phyloP scores from a whole-genome alignment of 495 filamentous ascomycete genomes.

The Xylaria venustula region DNA sequence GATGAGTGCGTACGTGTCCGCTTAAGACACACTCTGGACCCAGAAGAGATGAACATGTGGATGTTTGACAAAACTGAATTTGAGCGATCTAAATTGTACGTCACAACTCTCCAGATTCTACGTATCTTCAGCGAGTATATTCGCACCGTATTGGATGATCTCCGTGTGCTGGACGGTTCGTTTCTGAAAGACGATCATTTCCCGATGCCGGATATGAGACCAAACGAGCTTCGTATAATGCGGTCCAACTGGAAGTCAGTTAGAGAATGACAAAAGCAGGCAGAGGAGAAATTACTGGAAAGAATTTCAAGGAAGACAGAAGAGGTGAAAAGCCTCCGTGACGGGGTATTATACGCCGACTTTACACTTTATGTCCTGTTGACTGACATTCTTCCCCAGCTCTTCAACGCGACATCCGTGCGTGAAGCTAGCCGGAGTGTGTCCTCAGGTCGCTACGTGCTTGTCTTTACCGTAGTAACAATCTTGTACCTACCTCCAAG shows the following conservation, averaged over 20 bases:
- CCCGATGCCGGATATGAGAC: neutral
- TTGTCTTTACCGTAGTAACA: neutral
- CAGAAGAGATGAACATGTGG: neutral
- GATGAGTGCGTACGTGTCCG: neutral
- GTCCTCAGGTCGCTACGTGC: neutral
- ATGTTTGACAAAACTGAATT: neutral
- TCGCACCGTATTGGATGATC: neutral
- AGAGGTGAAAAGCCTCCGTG: neutral
- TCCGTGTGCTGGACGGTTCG: neutral
- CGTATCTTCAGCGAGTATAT: neutral
- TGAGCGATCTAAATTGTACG: neutral
- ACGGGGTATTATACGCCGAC: neutral
- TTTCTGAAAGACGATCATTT: neutral
- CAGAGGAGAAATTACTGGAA: neutral
- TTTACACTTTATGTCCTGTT: neutral
- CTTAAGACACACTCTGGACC: neutral
- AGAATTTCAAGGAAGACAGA: neutral
- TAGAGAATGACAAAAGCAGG: neutral
- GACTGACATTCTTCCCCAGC: neutral
- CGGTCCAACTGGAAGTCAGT: neutral
- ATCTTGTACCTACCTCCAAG: neutral
- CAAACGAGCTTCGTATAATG: neutral
- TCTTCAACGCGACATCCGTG: neutral
- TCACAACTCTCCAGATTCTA: neutral
- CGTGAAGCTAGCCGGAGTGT: neutral